A percentile compares a stretch with the other conserved stretches of the same genome.
Conservation (phyloP, 148 eudicot species). For the Chenopodium quinoa region DNA sequence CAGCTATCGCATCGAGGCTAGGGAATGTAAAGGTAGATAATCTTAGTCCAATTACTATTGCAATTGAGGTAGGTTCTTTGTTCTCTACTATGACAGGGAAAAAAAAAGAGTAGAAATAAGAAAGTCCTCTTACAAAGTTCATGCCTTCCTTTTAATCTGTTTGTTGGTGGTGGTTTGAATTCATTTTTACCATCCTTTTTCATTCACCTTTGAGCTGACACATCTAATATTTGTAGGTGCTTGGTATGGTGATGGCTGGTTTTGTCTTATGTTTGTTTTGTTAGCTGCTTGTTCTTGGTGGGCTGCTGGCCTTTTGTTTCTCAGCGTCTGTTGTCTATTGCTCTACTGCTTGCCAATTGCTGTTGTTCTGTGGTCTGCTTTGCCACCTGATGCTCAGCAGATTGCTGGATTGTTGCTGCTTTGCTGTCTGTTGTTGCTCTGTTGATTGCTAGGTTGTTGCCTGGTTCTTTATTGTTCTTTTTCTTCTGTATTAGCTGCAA, state of each 20-base stretch:
- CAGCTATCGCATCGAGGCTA: constrained; percentile 54
- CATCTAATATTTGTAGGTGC: constrained; percentile 32
- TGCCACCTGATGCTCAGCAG: no score
- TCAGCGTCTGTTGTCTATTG: no score
- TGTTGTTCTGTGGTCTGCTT: no score
- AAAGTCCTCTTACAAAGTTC: neutral
- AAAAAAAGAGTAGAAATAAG: neutral
- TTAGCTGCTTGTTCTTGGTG: no score
- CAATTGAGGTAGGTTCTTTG: constrained; percentile 46
- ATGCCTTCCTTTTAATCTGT: neutral
- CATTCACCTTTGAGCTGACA: neutral
- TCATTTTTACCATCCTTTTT: neutral
- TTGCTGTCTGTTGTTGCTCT: no score
- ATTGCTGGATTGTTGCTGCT: no score
- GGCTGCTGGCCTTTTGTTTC: no score
- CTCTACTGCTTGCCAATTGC: no score
- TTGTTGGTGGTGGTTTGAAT: neutral
- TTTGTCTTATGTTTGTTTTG: no score
- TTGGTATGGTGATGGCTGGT: neutral
- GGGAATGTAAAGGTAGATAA: constrained; percentile 47
- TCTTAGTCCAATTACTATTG: constrained; percentile 45
- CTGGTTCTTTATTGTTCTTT: no score
- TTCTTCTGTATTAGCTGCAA: no score
- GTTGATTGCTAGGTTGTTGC: no score
- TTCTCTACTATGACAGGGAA: neutral